Base-by-base conservation (phyloP, 2,329 filamentous ascomycete genomes). In the Pyrenochaeta sp. region DNA sequence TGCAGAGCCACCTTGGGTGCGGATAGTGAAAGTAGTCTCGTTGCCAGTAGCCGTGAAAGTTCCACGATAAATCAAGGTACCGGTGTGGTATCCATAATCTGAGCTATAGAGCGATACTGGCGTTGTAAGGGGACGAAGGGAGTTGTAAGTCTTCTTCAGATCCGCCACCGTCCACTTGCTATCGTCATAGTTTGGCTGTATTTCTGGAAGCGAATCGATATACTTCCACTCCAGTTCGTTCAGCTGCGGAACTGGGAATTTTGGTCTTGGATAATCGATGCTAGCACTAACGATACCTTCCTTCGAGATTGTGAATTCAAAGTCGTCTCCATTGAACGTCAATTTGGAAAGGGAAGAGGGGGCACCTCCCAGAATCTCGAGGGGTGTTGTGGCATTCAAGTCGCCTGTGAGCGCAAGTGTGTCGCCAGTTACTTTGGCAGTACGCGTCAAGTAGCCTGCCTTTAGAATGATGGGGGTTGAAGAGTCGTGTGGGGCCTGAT, bases 31-130 rank as follows among this genome's bases (percentile, higher is more conserved):
- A 0, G 75, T 77, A 0, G 78, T 78, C 58, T 91, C 88, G 1
- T 80, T 75, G 14, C 88, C 88, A 1, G 78, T 82, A 4, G 89
- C 85, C 0, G 78, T 82, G 69, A 94, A 93, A 60, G 86, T 81
- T 0, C 89, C 90, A 1, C 90, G 84, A 78, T 85, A 93, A 42
- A 93, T 63, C 0, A 92, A 79, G 1, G 84, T 84, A 2, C 90
- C 90, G 0, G 86, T 82, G 69, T 90, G 81, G 74, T 87, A 93
- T 20, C 90, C 90, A 66, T 93, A 93, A 72, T 93, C 90, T 14
- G 84, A 84, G 0, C 81, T 82, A 64, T 89, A 91, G 0, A 93
- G 82, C 2, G 75, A 78, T 0, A 84, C 86, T 0, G 89, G 86
- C 0, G 90, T 92, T 0, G 78, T 82, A 2, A 88, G 75, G 10